Conservation (phyloP, 169 alveolate species). For the Cryptosporidium canis region DNA sequence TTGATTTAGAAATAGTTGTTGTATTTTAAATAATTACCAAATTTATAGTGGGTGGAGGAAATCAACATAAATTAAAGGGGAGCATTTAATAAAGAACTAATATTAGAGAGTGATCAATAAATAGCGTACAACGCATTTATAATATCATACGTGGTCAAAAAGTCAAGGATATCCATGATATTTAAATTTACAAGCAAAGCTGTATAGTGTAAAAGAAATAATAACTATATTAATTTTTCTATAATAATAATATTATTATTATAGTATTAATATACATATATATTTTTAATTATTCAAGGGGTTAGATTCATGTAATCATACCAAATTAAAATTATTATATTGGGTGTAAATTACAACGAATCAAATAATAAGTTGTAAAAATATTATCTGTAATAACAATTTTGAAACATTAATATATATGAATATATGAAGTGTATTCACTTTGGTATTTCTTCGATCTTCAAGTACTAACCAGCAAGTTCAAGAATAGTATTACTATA, state of each 20-base stretch:
- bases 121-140: not conserved
- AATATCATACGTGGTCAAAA: not conserved
- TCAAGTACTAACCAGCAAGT: not conserved
- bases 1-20: not conserved
- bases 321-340: not conserved
- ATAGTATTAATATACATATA: too few relatives aligned
- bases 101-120: not conserved
- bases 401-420: not conserved
- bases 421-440: not conserved
- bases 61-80: not conserved
- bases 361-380: not conserved
- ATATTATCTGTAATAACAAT: not conserved
- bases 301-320: not conserved
- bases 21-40: not conserved
- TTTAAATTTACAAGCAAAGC: not conserved
- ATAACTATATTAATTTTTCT: too few relatives aligned
- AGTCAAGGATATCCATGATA: not conserved
- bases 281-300: not conserved
- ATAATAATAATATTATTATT: not conserved
- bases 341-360: not conserved
- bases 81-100: not conserved
- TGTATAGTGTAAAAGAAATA: not conserved
- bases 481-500: not conserved
- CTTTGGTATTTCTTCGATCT: not conserved
- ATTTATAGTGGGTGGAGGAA: slow-evolving; percentile 8